Conservation (phyloP, 345 rosid genomes). For the Gossypium raimondii region DNA sequence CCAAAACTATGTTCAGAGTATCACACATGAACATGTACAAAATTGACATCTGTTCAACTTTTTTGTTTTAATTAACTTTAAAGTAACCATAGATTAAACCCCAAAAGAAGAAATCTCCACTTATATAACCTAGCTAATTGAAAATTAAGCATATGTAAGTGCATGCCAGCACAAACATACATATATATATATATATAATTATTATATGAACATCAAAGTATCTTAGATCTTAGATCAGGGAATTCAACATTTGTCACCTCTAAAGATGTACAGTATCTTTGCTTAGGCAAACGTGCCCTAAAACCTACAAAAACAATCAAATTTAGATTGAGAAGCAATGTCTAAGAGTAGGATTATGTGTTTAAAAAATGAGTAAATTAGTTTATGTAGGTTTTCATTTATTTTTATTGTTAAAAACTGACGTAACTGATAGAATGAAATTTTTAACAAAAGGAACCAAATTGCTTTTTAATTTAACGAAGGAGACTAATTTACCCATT, state of each 20-base stretch:
- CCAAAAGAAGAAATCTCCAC: background rate
- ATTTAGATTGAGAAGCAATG: no score
- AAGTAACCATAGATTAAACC: background rate
- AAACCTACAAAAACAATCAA: background rate
- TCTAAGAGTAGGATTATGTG: no score
- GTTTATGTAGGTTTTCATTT: rapidly evolving
- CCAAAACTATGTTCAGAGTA: no score
- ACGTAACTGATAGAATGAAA: rapidly evolving
- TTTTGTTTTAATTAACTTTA: no score
- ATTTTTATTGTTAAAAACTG: no score
- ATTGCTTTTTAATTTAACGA: no score
- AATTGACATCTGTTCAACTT: background rate
- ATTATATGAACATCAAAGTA: background rate
- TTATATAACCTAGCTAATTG: no score
- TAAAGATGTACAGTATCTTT: background rate
- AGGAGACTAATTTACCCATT: no score
- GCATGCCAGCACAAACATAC: background rate
- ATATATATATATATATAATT: no score
- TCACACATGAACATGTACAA: no score
- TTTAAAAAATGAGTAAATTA: no score
- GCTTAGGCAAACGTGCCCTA: background rate
- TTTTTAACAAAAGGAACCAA: no score
- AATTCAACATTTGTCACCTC: background rate
- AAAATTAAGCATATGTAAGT: background rate
- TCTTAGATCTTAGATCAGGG: background rate